Conservation (phyloP, 2,329 filamentous ascomycete species). For the Onygenales sp. region DNA sequence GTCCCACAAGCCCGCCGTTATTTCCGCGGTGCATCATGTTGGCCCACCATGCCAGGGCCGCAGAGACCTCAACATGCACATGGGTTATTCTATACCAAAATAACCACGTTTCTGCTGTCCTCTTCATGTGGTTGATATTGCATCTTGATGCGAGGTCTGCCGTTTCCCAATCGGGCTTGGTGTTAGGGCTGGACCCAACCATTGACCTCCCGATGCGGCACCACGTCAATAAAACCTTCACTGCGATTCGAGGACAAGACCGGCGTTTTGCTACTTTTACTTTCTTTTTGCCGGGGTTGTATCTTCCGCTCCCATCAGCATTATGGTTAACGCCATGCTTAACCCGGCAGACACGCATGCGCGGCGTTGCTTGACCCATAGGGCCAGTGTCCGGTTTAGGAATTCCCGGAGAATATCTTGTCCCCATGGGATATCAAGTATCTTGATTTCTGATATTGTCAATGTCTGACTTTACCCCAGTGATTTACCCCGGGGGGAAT, state of each 20-base stretch:
- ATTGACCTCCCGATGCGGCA: not conserved
- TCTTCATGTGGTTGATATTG: not conserved
- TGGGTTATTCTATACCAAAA: no score
- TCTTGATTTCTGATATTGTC: not conserved
- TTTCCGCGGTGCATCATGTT: no score
- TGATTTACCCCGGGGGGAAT: not conserved
- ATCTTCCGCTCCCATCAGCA: not conserved
- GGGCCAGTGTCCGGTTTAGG: not conserved
- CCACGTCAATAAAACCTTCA: not conserved
- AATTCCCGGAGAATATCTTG: not conserved
- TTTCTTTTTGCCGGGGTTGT: no score
- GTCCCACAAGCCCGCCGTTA: no score
- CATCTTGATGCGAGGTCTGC: no score
- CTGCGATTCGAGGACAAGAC: no score
- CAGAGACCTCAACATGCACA: not conserved
- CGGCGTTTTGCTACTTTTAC: no score
- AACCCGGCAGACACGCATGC: not conserved
- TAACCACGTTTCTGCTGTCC: not conserved
- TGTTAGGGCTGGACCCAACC: not conserved
- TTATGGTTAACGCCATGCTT: not conserved
- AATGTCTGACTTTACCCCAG: not conserved
- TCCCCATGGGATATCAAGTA: not conserved
- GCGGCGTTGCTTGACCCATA: no score
- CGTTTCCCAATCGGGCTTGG: conserved; percentile 4
- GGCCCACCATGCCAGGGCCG: not conserved